Base-by-base conservation (phyloP, 768 basidiomycete genomes). In the Tricholoma bakamatsutake region DNA sequence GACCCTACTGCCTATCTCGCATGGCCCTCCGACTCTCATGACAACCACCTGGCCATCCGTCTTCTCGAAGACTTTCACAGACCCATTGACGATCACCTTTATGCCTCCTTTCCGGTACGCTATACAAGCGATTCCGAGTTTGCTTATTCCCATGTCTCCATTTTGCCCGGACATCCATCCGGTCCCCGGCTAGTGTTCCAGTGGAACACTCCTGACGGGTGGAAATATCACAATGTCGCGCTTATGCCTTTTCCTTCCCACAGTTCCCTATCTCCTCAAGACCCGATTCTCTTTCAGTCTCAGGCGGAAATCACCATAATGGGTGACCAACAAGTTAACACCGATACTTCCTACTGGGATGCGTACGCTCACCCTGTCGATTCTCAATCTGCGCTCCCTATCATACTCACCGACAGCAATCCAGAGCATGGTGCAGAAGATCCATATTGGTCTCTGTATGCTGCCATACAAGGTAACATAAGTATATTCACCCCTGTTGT, bases 361-460 rank as follows among this genome's bases (percentile, higher is more conserved):
- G 76, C 83, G 10, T 88, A 89, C 59, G 80, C 74, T 17, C 69
- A 70, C 10, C 61, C 72, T 46, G 74, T 71, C 53, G 60, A 69
- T 53, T 57, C 57, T 48, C 67, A 66, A 50, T 59, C 60, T 56
- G 56, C 59, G 39, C 31, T 50, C 55, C 54, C 35, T 50, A 55
- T 60, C 59, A 50, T 51, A 45, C 50, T 53, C 37, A 21, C 56
- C 8, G 66, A 69, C 37, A 42, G 46, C 33, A 60, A 66, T 9
- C 43, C 60, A 17, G 64, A 66, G 34, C 57, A 61, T 46, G 69
- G 60, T 51, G 62, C 74, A 17, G 78, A 80, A 62, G 88, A 88
- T 57, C 85, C 84, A 5, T 90, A 90, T 61, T 90, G 88, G 88
- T 86, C 85, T 24, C 84, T 78, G 58, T 90, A 90, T 66, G 73